Conservation (phyloP, 1,284 basidiomycete genomes). For the Uromyces viciae-fabae region DNA sequence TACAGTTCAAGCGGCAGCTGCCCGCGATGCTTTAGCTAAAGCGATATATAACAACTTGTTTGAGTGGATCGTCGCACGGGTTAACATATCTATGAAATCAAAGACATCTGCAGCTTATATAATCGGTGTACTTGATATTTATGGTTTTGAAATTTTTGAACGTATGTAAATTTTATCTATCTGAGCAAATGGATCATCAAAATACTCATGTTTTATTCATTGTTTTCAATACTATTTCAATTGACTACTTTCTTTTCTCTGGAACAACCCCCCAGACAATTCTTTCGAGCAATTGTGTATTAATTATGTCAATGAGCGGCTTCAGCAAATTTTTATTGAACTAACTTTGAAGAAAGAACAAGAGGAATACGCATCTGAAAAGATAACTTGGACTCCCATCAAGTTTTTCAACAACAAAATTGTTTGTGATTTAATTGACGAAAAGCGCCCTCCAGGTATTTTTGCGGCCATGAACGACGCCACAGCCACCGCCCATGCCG, state of each 20-base stretch:
- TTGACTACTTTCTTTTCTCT: neutral
- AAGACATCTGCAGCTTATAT: constrained; percentile 71
- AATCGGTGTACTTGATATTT: constrained; percentile 96
- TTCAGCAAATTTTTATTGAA: constrained; percentile 92
- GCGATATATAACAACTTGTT: constrained; percentile 98
- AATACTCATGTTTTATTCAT: constrained; percentile 45
- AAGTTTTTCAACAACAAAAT: constrained; percentile 93
- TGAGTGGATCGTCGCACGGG: constrained; percentile 96
- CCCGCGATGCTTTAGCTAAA: constrained; percentile 87
- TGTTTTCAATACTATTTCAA: constrained; percentile 89
- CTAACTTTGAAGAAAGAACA: constrained; percentile 98
- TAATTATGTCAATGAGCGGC: constrained; percentile 99
- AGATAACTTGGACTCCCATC: constrained; percentile 99
- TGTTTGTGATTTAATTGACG: constrained; percentile 97
- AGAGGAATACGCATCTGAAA: constrained; percentile 96
- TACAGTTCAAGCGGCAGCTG: constrained; percentile 80
- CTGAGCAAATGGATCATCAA: neutral
- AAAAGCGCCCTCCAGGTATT: constrained; percentile 89
- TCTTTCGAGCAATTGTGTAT: constrained; percentile 99
- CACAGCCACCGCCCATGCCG: constrained; percentile 95
- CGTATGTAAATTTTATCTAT: constrained; percentile 49
- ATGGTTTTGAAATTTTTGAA: constrained; percentile 57
- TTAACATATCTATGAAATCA: constrained; percentile 95
- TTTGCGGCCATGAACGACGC: constrained; percentile 98
- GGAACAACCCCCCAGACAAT: constrained; percentile 64